These are phyloP conservation scores for Gymnopilus junonius DNA, from an alignment of 768 basidiomycete species.

Conservation along the genomic window DNA sequence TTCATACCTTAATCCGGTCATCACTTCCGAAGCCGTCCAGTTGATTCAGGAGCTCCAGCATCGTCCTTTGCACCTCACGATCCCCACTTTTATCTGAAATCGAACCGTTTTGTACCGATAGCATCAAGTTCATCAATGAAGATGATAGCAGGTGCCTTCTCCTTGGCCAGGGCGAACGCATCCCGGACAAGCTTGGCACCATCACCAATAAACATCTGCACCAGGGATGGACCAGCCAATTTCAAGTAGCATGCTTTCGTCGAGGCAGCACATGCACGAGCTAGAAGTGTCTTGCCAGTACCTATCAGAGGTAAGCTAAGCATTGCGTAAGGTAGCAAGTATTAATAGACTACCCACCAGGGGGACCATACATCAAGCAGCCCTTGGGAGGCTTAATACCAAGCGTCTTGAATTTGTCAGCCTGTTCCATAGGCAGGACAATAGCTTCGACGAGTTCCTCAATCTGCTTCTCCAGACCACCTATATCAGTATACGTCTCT, in stretches of 20 bases:
- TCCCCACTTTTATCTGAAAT: conserved; percentile 99
- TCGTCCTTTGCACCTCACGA: conserved; percentile 99
- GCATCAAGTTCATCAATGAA: conserved; percentile 99
- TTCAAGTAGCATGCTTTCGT: conserved; percentile 99
- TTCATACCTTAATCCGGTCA: conserved; percentile 89
- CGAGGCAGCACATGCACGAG: conserved; percentile 96
- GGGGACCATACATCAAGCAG: conserved; percentile 98
- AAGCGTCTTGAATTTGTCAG: conserved; percentile 97
- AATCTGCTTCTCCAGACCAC: conserved; percentile 98
- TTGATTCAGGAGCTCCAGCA: conserved; percentile 98
- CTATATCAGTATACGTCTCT: conserved; percentile 96
- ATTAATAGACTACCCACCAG: conserved; percentile 56
- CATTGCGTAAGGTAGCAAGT: not conserved
- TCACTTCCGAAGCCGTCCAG: conserved; percentile 97
- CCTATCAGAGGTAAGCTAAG: conserved; percentile 39
- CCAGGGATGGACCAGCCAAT: conserved; percentile 95
- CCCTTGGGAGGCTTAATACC: conserved; percentile 98
- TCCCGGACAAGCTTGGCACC: conserved; percentile 99
- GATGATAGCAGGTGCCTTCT: conserved; percentile 98
- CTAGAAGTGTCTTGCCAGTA: conserved; percentile 97
- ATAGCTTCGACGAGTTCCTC: conserved; percentile 98
- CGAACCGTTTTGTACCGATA: conserved; percentile 98
- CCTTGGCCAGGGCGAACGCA: conserved; percentile 96
- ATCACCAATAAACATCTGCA: conserved; percentile 99
- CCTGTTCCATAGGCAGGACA: conserved; percentile 97